Evolutionary conservation across 2,329 filamentous ascomycete species (phyloP), one percentile per base, ranked within the genome.

Genomic region (Ophiostoma angusticollis): DNA sequence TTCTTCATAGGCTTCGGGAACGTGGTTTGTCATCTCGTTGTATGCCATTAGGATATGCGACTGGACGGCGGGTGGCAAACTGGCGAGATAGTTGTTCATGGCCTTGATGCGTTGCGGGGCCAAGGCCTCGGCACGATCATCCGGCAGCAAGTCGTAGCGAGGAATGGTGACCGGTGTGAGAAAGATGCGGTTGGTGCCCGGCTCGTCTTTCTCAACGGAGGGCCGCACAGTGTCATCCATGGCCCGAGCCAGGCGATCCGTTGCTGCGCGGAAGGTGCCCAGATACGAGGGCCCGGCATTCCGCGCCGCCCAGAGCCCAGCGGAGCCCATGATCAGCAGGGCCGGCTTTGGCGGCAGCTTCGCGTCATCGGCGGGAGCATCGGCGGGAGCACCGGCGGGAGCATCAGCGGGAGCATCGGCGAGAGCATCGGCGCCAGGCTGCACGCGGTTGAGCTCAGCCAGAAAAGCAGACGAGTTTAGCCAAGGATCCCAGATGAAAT

Each of bases 401-500:
- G 37, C 44, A 14, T 41, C 45, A n/a, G 49, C 27, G 27, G 9
- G 6, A 7, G 27, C 6, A 5, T 42, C 33, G 45, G 33, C 16
- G 29, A 25, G 22, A 46, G 39, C 16, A 46, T 45, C 14, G 46
- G 35, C 36, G 45, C 49, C 32, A 50, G 44, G 22, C 49, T 52
- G 45, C 62, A 67, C 2, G 17, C 50, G 49, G 21, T 53, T 49
- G 30, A 74, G 47, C 34, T 67, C 60, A 12, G 56, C 49, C 18
- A 59, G 50, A 21, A 70, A 49, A 8, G 49, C 48, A 0, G 65
- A 63, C 21, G 65, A 62, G 51, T 79, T 72, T 18, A 79, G 58
- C 56, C 62, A 77, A 0, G 76, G 75, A 52, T 80, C 74, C 72
- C 73, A 80, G 9, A 76, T 53, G 45, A 76, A 78, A 33, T 70